These are phyloP conservation scores for Nemania bipapillata DNA, from an alignment of 2,329 filamentous ascomycete genomes.

Conservation along the genomic window DNA sequence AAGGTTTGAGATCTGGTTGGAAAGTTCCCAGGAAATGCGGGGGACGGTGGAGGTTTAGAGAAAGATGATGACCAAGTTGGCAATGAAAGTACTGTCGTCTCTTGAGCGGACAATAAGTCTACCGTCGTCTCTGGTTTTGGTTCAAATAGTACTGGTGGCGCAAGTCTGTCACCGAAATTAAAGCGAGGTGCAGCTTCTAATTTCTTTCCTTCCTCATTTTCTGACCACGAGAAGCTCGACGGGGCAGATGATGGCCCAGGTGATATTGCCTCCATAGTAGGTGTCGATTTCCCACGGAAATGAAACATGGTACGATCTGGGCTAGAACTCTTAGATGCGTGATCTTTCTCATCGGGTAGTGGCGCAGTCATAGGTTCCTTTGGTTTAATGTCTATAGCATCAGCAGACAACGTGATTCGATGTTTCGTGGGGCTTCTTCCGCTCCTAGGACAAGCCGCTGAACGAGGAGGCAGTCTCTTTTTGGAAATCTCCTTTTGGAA, in stretches of 20 bases:
- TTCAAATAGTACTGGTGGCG: slow-evolving; percentile 54
- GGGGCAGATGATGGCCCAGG: slow-evolving; percentile 75
- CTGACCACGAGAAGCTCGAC: slow-evolving; percentile 69
- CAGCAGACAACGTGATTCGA: slow-evolving; percentile 68
- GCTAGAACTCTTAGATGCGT: slow-evolving; percentile 55
- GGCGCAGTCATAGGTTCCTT: slow-evolving; percentile 71
- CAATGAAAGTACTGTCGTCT: slow-evolving; percentile 36
- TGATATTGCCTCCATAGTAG: slow-evolving; percentile 62
- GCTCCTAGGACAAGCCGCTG: slow-evolving; percentile 61
- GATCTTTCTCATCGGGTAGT: slow-evolving; percentile 64
- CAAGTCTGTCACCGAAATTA: slow-evolving; percentile 51
- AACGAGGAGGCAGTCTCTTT: slow-evolving; percentile 58
- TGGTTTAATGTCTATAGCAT: slow-evolving; percentile 63
- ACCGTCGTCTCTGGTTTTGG: slow-evolving; percentile 35
- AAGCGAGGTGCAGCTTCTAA: slow-evolving; percentile 56
- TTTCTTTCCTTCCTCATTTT: slow-evolving; percentile 60
- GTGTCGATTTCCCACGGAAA: slow-evolving; percentile 65
- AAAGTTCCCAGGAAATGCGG: slow-evolving; percentile 60
- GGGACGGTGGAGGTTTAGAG: slow-evolving; percentile 49
- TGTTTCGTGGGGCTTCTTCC: slow-evolving; percentile 70
- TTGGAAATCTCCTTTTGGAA: slow-evolving; percentile 74
- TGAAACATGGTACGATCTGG: slow-evolving; percentile 60
- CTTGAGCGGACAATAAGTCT: too few relatives aligned
- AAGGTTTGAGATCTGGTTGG: slow-evolving; percentile 53
- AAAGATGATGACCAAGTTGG: slow-evolving; percentile 48